These are phyloP conservation scores for Scenedesmus sp. DNA, from an alignment of 163 green algal genomes.

Conservation along the genomic window DNA sequence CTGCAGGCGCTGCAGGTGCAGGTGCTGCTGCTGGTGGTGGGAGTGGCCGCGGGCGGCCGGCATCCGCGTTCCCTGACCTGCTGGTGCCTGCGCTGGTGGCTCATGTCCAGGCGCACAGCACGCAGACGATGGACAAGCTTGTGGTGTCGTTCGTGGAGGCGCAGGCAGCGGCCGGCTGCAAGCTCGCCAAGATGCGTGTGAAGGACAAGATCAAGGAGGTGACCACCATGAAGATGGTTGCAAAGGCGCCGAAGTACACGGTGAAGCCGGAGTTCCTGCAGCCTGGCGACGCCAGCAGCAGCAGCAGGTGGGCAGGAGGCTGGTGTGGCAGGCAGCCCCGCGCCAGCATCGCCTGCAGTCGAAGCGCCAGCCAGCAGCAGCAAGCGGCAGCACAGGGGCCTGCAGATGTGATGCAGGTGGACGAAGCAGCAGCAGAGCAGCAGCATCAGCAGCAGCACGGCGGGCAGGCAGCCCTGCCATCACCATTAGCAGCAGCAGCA, in stretches of 20 bases:
- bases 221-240: slow-evolving; percentile 10
- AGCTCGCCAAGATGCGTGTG: slow-evolving; percentile 39
- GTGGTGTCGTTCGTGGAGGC: slow-evolving; percentile 27
- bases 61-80: slow-evolving; percentile 5
- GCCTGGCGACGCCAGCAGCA: not conserved
- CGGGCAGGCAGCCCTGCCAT: not conserved
- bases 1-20: not conserved
- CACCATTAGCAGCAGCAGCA: not conserved
- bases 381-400: not conserved
- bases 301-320: not conserved
- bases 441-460: not conserved
- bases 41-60: not conserved
- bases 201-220: slow-evolving; percentile 45
- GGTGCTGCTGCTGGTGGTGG: not conserved
- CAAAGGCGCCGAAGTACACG: not conserved
- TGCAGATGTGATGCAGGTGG: slow-evolving; percentile 16
- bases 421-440: slow-evolving; percentile 9
- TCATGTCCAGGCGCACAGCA: slow-evolving; percentile 42
- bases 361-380: not conserved
- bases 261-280: slow-evolving; percentile 37
- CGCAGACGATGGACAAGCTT: slow-evolving; percentile 10
- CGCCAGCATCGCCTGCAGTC: not conserved
- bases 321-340: not conserved
- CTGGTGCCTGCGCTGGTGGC: slow-evolving; percentile 37
- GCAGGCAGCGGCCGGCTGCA: slow-evolving; percentile 12